Conservation (phyloP, 805 yeast genomes). For the Cyberlindnera mycetangii region DNA sequence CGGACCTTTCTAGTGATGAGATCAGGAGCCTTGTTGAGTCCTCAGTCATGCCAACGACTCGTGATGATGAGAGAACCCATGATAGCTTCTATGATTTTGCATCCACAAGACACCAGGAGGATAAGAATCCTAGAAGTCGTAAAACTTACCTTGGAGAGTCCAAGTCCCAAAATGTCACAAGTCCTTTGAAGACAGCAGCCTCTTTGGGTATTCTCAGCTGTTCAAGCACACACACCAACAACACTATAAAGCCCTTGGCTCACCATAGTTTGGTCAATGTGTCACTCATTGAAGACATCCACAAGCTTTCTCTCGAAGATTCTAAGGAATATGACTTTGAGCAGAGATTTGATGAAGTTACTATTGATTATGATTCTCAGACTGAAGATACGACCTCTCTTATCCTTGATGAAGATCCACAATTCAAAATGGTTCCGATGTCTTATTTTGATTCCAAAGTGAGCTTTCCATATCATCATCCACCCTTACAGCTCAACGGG, state of each 20-base stretch:
- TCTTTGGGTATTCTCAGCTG: not conserved
- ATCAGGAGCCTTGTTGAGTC: not conserved
- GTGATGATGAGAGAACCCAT: not conserved
- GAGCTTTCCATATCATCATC: not conserved
- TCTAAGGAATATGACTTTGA: not conserved
- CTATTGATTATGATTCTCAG: conserved; percentile 1
- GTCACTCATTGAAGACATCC: not conserved
- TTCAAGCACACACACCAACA: not conserved
- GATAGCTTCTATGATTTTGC: not conserved
- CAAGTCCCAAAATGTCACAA: not conserved
- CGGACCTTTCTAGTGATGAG: not conserved
- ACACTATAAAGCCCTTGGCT: not conserved
- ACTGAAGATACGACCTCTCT: not conserved
- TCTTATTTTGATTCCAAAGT: not conserved
- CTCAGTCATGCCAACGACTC: not conserved
- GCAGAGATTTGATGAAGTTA: not conserved
- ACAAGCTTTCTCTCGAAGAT: not conserved
- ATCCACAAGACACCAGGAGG: not conserved
- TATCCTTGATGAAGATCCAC: conserved; percentile 3
- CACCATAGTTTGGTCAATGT: not conserved
- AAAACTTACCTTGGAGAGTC: conserved; percentile 8
- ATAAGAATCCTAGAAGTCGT: not conserved
- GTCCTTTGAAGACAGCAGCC: not conserved
- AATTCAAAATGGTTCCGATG: not conserved
- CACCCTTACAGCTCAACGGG: not conserved